A percentile compares a stretch with the other conserved stretches of the same genome.
phyloP scores from a whole-genome alignment of 2,329 filamentous ascomycete species.

The Penicillium decumbens region DNA sequence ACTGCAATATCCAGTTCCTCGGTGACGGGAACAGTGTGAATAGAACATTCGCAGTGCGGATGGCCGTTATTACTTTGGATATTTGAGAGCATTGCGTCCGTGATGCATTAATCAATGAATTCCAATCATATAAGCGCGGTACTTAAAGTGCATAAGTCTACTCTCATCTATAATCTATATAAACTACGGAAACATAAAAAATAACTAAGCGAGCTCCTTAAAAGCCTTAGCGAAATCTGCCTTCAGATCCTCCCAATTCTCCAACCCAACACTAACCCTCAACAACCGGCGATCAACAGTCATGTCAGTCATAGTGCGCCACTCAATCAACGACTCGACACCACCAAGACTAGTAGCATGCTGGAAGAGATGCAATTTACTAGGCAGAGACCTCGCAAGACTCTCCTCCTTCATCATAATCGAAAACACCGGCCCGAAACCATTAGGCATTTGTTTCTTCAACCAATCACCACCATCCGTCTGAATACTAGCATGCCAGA shows the following conservation, averaged over 20 bases:
- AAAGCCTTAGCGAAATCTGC: constrained; percentile 68
- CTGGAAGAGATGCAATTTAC: constrained; percentile 76
- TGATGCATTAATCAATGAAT: too few species aligned
- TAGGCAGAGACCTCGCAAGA: constrained; percentile 66
- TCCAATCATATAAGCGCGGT: too few species aligned
- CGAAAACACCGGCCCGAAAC: constrained; percentile 84
- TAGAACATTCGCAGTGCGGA: too few species aligned
- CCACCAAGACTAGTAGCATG: constrained; percentile 93
- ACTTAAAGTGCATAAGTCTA: too few species aligned
- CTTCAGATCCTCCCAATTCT: constrained; percentile 78
- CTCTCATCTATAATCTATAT: too few species aligned
- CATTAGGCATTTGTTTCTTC: constrained; percentile 80
- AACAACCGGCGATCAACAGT: constrained; percentile 67
- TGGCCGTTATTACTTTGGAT: too few species aligned
- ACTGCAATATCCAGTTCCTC: too few species aligned
- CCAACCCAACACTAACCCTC: constrained; percentile 79
- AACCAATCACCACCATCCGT: constrained; percentile 62
- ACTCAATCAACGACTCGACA: constrained; percentile 94
- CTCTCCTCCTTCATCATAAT: constrained; percentile 60
- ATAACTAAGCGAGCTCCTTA: constrained; percentile 46
- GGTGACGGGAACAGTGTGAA: too few species aligned
- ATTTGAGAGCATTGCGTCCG: too few species aligned
- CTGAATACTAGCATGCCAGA: constrained; percentile 80
- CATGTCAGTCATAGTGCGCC: constrained; percentile 82
- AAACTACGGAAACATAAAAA: too few species aligned